Conservation (phyloP, 169 alveolate species). For the Plasmodium inui region DNA sequence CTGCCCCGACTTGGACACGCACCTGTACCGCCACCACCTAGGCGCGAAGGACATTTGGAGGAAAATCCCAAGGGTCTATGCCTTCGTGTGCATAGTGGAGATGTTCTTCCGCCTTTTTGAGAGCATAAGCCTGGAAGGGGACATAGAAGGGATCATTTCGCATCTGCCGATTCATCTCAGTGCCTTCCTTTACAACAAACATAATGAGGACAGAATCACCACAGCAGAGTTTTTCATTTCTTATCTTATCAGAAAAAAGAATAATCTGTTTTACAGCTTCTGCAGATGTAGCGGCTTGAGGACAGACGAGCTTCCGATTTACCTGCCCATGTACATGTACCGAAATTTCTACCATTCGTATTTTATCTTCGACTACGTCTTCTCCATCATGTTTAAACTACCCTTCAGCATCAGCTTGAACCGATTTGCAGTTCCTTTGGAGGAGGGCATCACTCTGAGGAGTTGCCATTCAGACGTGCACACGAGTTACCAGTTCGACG, state of each 20-base stretch:
- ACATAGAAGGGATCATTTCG: slow-evolving; percentile 21
- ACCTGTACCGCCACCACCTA: slow-evolving; percentile 24
- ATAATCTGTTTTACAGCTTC: slow-evolving; percentile 6
- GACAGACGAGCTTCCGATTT: slow-evolving; percentile 17
- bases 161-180: slow-evolving; percentile 39
- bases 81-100: slow-evolving; percentile 39
- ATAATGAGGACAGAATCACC: slow-evolving; percentile 53
- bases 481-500: background rate
- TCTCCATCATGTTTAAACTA: background rate
- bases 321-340: slow-evolving; percentile 29
- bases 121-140: slow-evolving; percentile 4
- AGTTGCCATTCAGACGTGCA: background rate
- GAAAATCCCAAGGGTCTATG: slow-evolving; percentile 16
- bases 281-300: slow-evolving; percentile 19
- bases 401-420: slow-evolving; percentile 11
- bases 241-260: slow-evolving; percentile 37
- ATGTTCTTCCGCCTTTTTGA: slow-evolving; percentile 29
- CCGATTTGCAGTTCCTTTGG: background rate
- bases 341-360: slow-evolving; percentile 34
- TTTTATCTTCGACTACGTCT: slow-evolving; percentile 23
- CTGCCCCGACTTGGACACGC: slow-evolving; percentile 3
- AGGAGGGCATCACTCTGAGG: background rate
- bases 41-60: background rate
- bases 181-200: slow-evolving; percentile 46
- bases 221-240: slow-evolving; percentile 41